These are phyloP conservation scores for Thecaphora frezii DNA, from an alignment of 1,284 basidiomycete species.

Conservation along the genomic window DNA sequence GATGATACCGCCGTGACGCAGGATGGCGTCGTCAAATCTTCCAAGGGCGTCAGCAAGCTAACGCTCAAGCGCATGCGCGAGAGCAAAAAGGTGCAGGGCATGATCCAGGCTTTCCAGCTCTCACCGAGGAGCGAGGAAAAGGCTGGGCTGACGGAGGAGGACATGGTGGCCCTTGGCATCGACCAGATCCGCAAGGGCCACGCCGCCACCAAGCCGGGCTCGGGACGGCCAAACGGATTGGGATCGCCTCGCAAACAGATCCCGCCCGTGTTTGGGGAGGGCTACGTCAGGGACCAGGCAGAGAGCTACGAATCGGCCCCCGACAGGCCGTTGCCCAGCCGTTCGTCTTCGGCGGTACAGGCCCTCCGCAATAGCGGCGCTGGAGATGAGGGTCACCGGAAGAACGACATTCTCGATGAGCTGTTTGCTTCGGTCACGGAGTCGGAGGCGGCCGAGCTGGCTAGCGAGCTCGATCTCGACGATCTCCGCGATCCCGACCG, in stretches of 20 bases:
- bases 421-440: conserved; percentile 21
- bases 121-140: conserved; percentile 15
- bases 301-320: conserved; percentile 1
- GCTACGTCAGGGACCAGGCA: conserved; percentile 39
- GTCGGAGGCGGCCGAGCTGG: conserved; percentile 35
- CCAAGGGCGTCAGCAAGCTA: conserved; percentile 32
- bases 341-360: too few species aligned
- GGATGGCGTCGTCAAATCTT: conserved; percentile 17
- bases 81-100: conserved; percentile 37
- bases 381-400: background rate
- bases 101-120: conserved; percentile 46
- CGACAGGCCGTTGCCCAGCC: conserved; percentile 5
- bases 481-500: conserved; percentile 29
- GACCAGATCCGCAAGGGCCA: background rate
- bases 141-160: conserved; percentile 11
- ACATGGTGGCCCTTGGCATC: conserved; percentile 14
- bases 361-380: too few species aligned
- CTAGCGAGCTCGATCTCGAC: conserved; percentile 26
- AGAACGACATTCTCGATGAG: conserved; percentile 25
- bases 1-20: conserved; percentile 2
- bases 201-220: background rate
- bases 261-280: conserved; percentile 27
- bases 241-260: conserved; percentile 9
- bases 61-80: conserved; percentile 50
- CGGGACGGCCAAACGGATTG: background rate